Base-by-base conservation (phyloP, 305 asterid genomes). In the Rubia peregrina region DNA sequence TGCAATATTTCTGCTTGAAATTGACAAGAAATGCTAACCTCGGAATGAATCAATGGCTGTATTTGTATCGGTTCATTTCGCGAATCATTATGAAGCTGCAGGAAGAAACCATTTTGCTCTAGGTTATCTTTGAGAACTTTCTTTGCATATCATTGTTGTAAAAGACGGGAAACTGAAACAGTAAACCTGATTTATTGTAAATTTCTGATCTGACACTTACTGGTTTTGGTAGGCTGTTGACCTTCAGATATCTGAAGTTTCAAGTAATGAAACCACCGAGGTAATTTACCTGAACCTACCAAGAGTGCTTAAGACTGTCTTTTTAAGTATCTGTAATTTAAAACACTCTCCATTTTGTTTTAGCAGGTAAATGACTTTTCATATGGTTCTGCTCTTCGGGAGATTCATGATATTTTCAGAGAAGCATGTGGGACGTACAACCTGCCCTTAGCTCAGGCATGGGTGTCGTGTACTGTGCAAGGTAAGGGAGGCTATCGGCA, bases 401-500 rank as follows among this genome's bases (percentile, higher is more conserved):
- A 94, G 81, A 89, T 94, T 67, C 79, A 67, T 5, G 81, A 94
- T 51, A 92, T 89, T 69, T 67, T 94, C 77, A 76, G 72, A 80
- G 83, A 87, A 2, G 90, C 93, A n/a, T 91, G 98, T 40, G 75
- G 61, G 62, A 79, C 85, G 3, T 91, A 93, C 51, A 77, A 83
- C 48, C 74, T 93, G 75, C 98, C 97, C 2, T 80, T 89, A 76
- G 98, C 96, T 72, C 99, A 94, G 78, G 81, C 96, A 13, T 94
- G 99, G 99, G 87, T 88, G 70, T 82, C 91, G 0, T 94, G 99
- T 78, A 48, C 71, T 65, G 78, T 83, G 71, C 99, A 89, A 78
- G 95, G 97, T 21, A 88, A 82, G 75, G 84, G 74, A 68, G 97
- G 96, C 33, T 83, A 87, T 69, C 81, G 92, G 72, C 96, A 85